Evolutionary conservation across 768 basidiomycete genomes (phyloP), one percentile per base, ranked within the genome.

Genomic region (Mycena rebaudengoi): DNA sequence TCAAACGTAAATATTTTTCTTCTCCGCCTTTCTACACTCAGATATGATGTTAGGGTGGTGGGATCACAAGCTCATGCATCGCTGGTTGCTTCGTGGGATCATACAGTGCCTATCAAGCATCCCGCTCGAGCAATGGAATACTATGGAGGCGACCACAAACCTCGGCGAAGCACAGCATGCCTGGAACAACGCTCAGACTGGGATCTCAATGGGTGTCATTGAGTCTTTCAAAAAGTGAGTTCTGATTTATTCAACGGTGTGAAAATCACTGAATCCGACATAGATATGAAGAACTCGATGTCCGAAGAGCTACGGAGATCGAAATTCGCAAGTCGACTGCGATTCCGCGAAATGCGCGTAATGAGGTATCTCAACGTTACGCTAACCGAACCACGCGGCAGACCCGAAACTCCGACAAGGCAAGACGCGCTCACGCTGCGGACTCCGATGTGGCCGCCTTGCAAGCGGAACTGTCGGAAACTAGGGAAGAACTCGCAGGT

Each of bases 191-290:
- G 32, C 43, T 8, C 39, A 55, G 52, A 62, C 61, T 20, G 61
- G 61, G 28, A 55, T 39, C 14, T 43, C 39, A 3, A 61, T 62
- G 61, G 61, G 61, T n/a, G 28, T 46, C 26, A 37, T 62, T 10
- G 52, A 62, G 41, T 62, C 61, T 25, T 62, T 62, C 45, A 53
- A 62, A 49, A 55, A 53, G 61, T 62, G 37, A 62, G 61, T 45
- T 29, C 30, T 43, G 30, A 13, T 14, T 2, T 12, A 28, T 29
- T 26, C 20, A 13, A 20, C 20, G 37, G 45, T 46, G n/a, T 10
- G 16, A n/a, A 50, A 3, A 3, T 55, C 7, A 21, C 51, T 61
- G 41, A 61, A 35, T 37, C 41, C 51, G 13, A 39, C 35, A 16
- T n/a, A 62, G 61, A 55, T 55, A 55, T 29, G 53, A 54, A 23